A percentile compares a stretch with the other conserved stretches of the same genome.
Conservation (phyloP, 2,329 filamentous ascomycete species). For the Exserohilum turcica region DNA sequence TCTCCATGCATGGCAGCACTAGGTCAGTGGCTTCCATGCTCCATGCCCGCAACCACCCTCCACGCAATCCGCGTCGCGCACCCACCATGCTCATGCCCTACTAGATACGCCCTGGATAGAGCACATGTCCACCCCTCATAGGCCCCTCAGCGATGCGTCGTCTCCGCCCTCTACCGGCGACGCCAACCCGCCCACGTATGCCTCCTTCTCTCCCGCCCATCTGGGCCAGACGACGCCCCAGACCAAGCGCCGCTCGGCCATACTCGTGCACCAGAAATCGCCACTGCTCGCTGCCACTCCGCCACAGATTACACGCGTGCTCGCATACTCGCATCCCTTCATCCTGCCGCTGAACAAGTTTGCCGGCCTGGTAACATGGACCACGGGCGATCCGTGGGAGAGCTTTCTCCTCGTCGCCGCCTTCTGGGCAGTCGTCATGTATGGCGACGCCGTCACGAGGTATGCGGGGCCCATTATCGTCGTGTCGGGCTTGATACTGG, state of each 20-base stretch:
- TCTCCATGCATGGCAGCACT: slow-evolving; percentile 51
- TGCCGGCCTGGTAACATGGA: slow-evolving; percentile 89
- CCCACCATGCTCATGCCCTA: slow-evolving; percentile 36
- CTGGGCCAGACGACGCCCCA: slow-evolving; percentile 71
- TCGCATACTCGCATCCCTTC: slow-evolving; percentile 96
- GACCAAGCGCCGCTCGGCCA: slow-evolving; percentile 81
- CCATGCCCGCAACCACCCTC: slow-evolving; percentile 17
- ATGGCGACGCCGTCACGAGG: slow-evolving; percentile 81
- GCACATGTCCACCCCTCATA: slow-evolving; percentile 49
- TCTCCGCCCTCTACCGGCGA: slow-evolving; percentile 47
- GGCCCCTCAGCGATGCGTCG: slow-evolving; percentile 46
- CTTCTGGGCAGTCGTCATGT: slow-evolving; percentile 87
- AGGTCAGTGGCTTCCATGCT: slow-evolving; percentile 39
- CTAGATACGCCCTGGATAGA: slow-evolving; percentile 50
- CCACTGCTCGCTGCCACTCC: slow-evolving; percentile 91
- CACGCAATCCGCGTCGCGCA: slow-evolving; percentile 11
- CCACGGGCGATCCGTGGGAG: slow-evolving; percentile 91
- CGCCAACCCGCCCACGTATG: slow-evolving; percentile 72
- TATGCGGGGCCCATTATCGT: slow-evolving; percentile 83
- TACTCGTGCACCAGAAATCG: slow-evolving; percentile 96
- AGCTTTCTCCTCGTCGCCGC: slow-evolving; percentile 85
- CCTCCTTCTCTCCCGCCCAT: slow-evolving; percentile 85
- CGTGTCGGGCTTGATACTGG: slow-evolving; percentile 77
- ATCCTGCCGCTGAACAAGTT: slow-evolving; percentile 85
- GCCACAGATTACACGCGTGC: slow-evolving; percentile 88